Percentiles rank a stretch among this genome's conserved stretches.
Evolutionary conservation across 176 grass and related monocot species (phyloP).

Genomic region (Leersia perrieri): DNA sequence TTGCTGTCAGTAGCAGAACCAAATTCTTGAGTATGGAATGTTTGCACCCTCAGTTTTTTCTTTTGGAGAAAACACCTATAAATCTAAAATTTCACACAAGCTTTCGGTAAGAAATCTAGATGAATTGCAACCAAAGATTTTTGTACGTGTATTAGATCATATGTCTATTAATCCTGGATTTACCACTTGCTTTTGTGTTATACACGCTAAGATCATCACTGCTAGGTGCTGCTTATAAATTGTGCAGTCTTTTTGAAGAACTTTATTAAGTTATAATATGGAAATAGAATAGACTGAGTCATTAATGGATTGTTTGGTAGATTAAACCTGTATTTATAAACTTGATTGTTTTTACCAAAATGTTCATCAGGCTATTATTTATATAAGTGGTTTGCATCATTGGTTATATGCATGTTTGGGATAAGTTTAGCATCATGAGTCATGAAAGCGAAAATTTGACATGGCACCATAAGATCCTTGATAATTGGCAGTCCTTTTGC

Average conservation of each 20-base stretch:
- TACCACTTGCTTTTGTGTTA: background rate
- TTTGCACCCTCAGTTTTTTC: background rate
- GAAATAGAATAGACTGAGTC: background rate
- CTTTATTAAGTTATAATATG: conserved; percentile 12
- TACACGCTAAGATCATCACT: background rate
- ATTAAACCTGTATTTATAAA: background rate
- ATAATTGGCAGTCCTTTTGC: background rate
- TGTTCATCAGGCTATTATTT: background rate
- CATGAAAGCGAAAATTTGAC: conserved; percentile 1
- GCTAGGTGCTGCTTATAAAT: background rate
- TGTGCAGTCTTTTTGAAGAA: background rate
- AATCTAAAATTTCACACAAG: background rate
- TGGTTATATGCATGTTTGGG: conserved; percentile 13
- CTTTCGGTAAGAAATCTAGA: background rate
- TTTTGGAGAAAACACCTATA: background rate
- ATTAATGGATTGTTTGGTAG: conserved; percentile 4
- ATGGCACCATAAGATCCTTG: background rate
- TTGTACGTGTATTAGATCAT: background rate
- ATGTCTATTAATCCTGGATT: background rate
- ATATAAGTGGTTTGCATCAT: background rate
- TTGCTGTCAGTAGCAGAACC: background rate
- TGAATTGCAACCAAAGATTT: background rate
- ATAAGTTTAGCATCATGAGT: background rate
- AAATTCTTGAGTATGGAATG: background rate
- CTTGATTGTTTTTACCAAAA: background rate